Evolutionary conservation across 1,139 yeast species (phyloP), one percentile per base, ranked within the genome.

Genomic region (Zygotorulaspora mrakii): DNA sequence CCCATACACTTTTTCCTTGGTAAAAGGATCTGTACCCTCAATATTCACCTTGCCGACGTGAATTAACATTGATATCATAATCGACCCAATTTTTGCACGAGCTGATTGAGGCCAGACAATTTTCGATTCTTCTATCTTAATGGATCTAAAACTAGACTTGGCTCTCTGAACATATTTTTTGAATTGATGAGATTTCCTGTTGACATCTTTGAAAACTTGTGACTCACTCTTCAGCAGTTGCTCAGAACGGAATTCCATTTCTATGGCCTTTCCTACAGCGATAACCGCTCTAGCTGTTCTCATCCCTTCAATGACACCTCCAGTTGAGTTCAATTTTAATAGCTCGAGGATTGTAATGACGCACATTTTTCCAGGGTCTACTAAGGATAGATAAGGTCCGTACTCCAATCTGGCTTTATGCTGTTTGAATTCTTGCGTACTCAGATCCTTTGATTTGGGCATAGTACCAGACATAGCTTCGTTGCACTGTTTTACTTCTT

Each of bases 31-130:
- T 1, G 66, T 71, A 35, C 88, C 96, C 38, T 69, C 68, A 2
- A 88, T 95, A 11, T 78, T 74, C 6, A 91, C 83, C 53, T 79
- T 82, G 3, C 96, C 95, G 20, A 84, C 87, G 53, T 85, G 83
- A 57, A 91, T 70, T 41, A 91, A 66, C 51, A 82, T 70, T 1
- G 95, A 79, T 9, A 84, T 72, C 42, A 91, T 68, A 5, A 83
- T 74, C 1, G 96, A 84, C 1, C 97, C 98, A 17, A 91, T 70
- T 57, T 83, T 83, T 27, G 94, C 89, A 38, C 81, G 75, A 17
- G 82, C 73, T 2, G 76, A 74, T 32, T 75, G 70, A 4, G 85
- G 82, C 89, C 89, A 82, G 3, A 69, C 64, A 5, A 73, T 61
- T 30, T 66, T 66, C 35, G 61, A 54, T 36, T 63, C 54, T 31